Percentiles rank a stretch among this genome's conserved stretches.
Evolutionary conservation across 805 yeast species (phyloP).

Genomic region (Cyberlindnera mycetangii): DNA sequence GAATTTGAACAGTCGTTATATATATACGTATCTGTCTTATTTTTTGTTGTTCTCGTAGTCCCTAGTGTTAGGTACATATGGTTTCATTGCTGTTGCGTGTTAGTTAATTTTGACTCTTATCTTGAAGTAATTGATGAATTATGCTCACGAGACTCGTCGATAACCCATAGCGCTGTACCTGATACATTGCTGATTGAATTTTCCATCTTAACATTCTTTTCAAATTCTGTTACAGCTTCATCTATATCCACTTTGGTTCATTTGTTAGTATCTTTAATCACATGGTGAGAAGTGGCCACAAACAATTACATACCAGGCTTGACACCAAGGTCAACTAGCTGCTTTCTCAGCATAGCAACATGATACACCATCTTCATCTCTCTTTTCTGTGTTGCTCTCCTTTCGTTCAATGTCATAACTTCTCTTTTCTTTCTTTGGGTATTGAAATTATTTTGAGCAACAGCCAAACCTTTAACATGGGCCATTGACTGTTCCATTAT

Average conservation of each 20-base stretch:
- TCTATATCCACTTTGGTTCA: constrained; percentile 40
- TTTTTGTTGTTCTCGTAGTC: constrained; percentile 45
- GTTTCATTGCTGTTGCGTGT: constrained; percentile 37
- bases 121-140: neutral
- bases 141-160: constrained; percentile 42
- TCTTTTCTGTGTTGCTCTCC: constrained; percentile 43
- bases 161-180: constrained; percentile 58
- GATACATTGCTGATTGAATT: constrained; percentile 52
- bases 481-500: constrained; percentile 31
- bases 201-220: constrained; percentile 54
- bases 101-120: neutral
- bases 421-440: constrained; percentile 51
- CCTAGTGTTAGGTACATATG: constrained; percentile 53
- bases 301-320: constrained; percentile 40
- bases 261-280: constrained; percentile 12
- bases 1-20: neutral
- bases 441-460: constrained; percentile 45
- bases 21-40: neutral
- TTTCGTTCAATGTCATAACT: constrained; percentile 48
- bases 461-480: constrained; percentile 32
- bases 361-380: constrained; percentile 65
- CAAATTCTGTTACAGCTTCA: constrained; percentile 52
- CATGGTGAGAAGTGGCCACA: too few relatives aligned
- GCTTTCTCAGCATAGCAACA: constrained; percentile 61
- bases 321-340: constrained; percentile 51